Percentiles rank a stretch among this genome's conserved stretches.
phyloP scores from a whole-genome alignment of 1,284 basidiomycete species.

The Cryptococcus deneoformans region DNA sequence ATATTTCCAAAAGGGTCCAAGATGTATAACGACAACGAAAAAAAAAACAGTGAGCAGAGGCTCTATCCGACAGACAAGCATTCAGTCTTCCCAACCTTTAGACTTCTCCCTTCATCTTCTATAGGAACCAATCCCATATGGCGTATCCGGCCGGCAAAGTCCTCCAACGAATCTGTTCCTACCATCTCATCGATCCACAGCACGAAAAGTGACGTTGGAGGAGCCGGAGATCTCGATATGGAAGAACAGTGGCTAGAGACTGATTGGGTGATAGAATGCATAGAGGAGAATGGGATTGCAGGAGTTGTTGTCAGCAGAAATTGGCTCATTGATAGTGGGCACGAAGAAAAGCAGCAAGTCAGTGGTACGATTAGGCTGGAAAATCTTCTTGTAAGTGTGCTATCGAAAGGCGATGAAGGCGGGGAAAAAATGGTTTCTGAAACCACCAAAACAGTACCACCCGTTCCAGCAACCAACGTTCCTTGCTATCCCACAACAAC shows the following conservation, averaged over 20 bases:
- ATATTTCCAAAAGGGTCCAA: background rate
- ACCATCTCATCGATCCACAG: background rate
- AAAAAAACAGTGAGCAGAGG: background rate
- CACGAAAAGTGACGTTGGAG: background rate
- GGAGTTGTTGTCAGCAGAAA: constrained; percentile 32
- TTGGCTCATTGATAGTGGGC: constrained; percentile 20
- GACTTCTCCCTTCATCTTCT: constrained; percentile 7
- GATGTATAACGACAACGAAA: background rate
- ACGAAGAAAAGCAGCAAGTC: constrained; percentile 4
- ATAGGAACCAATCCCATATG: constrained; percentile 8
- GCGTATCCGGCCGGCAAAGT: constrained; percentile 16
- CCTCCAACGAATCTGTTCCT: constrained; percentile 14
- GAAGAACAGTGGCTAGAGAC: constrained; percentile 8
- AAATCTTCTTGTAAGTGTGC: constrained; percentile 30
- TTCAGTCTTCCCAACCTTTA: constrained; percentile 20
- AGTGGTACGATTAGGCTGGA: constrained; percentile 27
- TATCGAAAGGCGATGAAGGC: background rate
- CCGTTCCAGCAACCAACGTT: constrained; percentile 3
- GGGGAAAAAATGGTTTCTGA: background rate
- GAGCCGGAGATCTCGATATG: constrained; percentile 1
- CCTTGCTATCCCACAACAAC: constrained; percentile 1
- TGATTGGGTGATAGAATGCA: constrained; percentile 24
- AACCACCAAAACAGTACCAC: constrained; percentile 7
- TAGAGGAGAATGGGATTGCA: constrained; percentile 3
- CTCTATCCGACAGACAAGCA: constrained; percentile 1